Base-by-base conservation (phyloP, 352 stramenopile genomes). In the Phytophthora palmivora region DNA sequence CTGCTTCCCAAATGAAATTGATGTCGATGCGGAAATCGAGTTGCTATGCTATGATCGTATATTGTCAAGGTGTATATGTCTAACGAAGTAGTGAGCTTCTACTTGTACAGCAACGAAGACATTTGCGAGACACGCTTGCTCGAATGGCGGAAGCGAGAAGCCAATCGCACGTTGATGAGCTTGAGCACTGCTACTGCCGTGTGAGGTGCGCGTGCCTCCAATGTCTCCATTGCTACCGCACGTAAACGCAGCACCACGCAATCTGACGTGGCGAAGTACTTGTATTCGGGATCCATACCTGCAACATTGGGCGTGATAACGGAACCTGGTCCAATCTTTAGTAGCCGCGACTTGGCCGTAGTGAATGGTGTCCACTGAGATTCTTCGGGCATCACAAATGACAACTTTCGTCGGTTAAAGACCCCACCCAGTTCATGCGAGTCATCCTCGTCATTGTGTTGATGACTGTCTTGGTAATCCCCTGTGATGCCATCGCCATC, bases 61-160 rank as follows among this genome's bases (percentile, higher is more conserved):
- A 2, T 36, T 24, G 16, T 22, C 15, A 26, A 28, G 24, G 6
- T 28, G 24, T 46, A 18, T 18, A 59, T 36, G 53, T 57, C 39
- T 42, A 63, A 49, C 28, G 38, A 54, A 41, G 15, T 14, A 47
- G 15, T 57, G 14, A 24, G 32, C 28, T 2, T n/a, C 50, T 71
- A 89, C 70, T 91, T 91, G 72, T 92, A 92, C 15, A 92, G 68
- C 34, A 92, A 49, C 11, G 84, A 92, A 15, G 84, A 91, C 39
- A 92, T 82, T 41, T 92, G 81, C 59, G 81, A 84, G 38, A 92
- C 74, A 32, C 84, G 81, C 41, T 92, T 91, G 72, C 85, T 92
- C 6, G 81, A 82, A 56, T 88, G 75, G 30, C 86, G 65, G 50
- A 89, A 92, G 1, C 79, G 79, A 30, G 76, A 70, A 7, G 81